A percentile compares a stretch with the other conserved stretches of the same genome.
Evolutionary conservation across 768 basidiomycete species (phyloP).

Genomic region (Strobilomyces dryophilus): DNA sequence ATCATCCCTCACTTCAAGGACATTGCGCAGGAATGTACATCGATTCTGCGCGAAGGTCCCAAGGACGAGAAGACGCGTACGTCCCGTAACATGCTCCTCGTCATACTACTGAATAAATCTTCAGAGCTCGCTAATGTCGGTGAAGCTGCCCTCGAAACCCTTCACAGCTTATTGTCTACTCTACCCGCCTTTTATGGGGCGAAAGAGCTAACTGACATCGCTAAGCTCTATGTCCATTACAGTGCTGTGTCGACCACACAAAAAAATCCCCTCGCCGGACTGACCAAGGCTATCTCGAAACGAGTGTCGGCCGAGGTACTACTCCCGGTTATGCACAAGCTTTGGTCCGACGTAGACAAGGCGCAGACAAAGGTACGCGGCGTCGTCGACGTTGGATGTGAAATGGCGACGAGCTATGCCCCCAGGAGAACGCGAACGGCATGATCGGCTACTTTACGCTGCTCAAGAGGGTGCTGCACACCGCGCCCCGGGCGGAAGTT

Average conservation of each 20-base stretch:
- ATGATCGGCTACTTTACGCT: conserved; percentile 58
- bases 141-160: conserved; percentile 40
- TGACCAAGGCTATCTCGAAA: conserved; percentile 69
- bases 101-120: neutral
- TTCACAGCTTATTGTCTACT: conserved; percentile 66
- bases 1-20: conserved; percentile 81
- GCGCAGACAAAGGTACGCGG: conserved; percentile 35
- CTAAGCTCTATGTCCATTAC: conserved; percentile 54
- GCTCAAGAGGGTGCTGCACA: conserved; percentile 59
- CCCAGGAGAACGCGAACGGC: conserved; percentile 24
- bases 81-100: conserved; percentile 22
- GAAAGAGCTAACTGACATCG: conserved; percentile 52
- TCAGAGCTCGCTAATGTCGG: conserved; percentile 32
- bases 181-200: conserved; percentile 82
- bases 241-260: conserved; percentile 8
- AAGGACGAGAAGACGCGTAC: conserved; percentile 24
- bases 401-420: neutral
- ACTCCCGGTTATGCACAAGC: conserved; percentile 56
- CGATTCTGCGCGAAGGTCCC: conserved; percentile 41
- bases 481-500: conserved; percentile 59
- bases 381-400: neutral
- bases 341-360: conserved; percentile 45
- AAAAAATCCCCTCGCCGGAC: conserved; percentile 30
- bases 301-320: conserved; percentile 63
- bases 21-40: conserved; percentile 56